Evolutionary conservation across 805 yeast genomes (phyloP), one percentile per base, ranked within the genome.

Genomic region (Metschnikowia matae): DNA sequence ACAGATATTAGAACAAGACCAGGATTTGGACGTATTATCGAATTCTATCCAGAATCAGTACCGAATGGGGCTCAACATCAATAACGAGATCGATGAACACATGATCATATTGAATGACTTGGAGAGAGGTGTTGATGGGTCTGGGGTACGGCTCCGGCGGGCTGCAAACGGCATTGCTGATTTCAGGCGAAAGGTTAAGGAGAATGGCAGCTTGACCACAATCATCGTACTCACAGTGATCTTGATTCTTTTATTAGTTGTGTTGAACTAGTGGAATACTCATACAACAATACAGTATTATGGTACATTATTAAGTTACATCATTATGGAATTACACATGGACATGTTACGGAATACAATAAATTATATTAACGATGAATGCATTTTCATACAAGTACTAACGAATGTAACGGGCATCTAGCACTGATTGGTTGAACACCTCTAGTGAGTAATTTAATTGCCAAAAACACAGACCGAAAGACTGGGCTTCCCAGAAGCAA

Each of bases 151-250:
- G 44, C 55, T 74, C n/a, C 62, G 62, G 48, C 60, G 61, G 10
- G 75, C 77, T 8, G 58, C 63, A 13, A 54, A 58, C 44, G 57
- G 69, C 21, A 57, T 74, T 26, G 57, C 56, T 21, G 62, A 61
- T 21, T 74, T 73, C 53, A 56, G 73, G 35, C 49, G 62, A n/a
- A 63, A 54, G 51, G 66, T 66, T 7, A 63, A 62, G 36, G 78
- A 74, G 49, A 74, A 74, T 51, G 78, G 78, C 3, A 71, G 76
- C 46, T 58, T 74, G 56, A 67, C 67, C 13, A 74, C 78, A 1
- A 74, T 74, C 15, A 57, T 71, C 20, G 65, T 68, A n/a, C 62
- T 74, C 43, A 70, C 77, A 38, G 64, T 73, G 20, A 71, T 74
- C 31, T 59, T 74, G 42, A 66, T 74, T 13, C 57, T 71, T 42